Evolutionary conservation across 352 stramenopile species (phyloP).

Genomic region (Thalassiosira livingstoniorum): DNA sequence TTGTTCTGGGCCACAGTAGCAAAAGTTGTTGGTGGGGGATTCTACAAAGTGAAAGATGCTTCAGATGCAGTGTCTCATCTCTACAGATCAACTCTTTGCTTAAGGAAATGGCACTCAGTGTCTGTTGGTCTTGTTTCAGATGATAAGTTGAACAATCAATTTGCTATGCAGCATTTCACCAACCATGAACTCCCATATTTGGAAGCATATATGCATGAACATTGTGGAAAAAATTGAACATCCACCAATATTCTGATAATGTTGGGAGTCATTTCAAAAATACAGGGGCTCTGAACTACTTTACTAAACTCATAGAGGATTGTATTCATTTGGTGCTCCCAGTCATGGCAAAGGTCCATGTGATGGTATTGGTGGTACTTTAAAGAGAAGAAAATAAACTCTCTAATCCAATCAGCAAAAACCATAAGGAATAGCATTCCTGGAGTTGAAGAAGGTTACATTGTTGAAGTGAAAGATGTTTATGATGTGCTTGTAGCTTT

Average conservation of each 20-base stretch:
- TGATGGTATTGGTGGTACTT: conserved; percentile 14
- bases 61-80: not conserved
- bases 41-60: conserved; percentile 16
- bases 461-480: not conserved
- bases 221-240: conserved; percentile 26
- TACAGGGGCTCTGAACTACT: conserved; percentile 15
- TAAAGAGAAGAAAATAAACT: not conserved
- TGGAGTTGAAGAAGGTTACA: not conserved
- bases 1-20: conserved; percentile 28
- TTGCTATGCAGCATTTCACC: conserved; percentile 38
- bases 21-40: not conserved
- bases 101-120: conserved; percentile 1
- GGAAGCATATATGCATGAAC: conserved; percentile 17
- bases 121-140: conserved; percentile 30
- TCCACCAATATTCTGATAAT: conserved; percentile 39
- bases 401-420: not conserved
- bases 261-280: conserved; percentile 38
- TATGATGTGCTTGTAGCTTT: conserved; percentile 2
- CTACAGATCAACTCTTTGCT: not conserved
- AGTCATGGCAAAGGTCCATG: conserved; percentile 9
- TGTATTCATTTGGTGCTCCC: conserved; percentile 16
- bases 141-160: conserved; percentile 33
- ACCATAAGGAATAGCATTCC: not conserved
- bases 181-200: conserved; percentile 20
- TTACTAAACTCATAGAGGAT: conserved; percentile 17